phyloP scores from a whole-genome alignment of 148 eudicot species.

The Rhododendron molle region DNA sequence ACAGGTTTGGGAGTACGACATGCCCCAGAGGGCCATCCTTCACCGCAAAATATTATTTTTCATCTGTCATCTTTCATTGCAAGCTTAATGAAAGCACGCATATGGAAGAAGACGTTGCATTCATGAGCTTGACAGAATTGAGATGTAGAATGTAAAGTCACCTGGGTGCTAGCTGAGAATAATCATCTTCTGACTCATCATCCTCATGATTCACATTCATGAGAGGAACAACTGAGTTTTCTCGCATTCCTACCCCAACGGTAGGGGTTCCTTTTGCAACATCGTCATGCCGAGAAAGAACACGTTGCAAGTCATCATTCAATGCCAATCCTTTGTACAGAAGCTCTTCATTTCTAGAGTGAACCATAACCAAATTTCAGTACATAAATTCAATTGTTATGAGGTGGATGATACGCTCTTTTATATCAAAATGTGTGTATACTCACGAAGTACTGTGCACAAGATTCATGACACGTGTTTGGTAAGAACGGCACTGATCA shows the following conservation, averaged over 20 bases:
- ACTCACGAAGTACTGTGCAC: conserved; percentile 73
- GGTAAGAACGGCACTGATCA: conserved; percentile 89
- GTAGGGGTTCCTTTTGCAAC: conserved; percentile 57
- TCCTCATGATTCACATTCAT: conserved; percentile 72
- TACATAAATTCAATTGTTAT: not conserved
- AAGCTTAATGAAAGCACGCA: not conserved
- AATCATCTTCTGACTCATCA: conserved; percentile 92
- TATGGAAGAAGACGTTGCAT: not conserved
- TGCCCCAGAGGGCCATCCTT: not conserved
- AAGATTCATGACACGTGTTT: conserved; percentile 78
- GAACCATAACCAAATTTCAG: not conserved
- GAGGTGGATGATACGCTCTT: not conserved
- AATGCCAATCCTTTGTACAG: conserved; percentile 71
- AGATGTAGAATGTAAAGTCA: conserved; percentile 19
- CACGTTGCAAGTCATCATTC: conserved; percentile 86
- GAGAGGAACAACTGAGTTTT: conserved; percentile 49
- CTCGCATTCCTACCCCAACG: conserved; percentile 25
- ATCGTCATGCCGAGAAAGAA: conserved; percentile 70
- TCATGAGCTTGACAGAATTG: not conserved
- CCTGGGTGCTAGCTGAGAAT: conserved; percentile 78
- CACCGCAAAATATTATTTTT: not conserved
- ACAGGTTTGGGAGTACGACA: not conserved
- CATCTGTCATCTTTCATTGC: conserved; percentile 1
- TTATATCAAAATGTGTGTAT: not conserved
- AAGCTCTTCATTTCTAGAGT: conserved; percentile 77